A percentile compares a stretch with the other conserved stretches of the same genome.
Evolutionary conservation across 108 stramenopile genomes (phyloP).

Genomic region (Conticribra guillardii): DNA sequence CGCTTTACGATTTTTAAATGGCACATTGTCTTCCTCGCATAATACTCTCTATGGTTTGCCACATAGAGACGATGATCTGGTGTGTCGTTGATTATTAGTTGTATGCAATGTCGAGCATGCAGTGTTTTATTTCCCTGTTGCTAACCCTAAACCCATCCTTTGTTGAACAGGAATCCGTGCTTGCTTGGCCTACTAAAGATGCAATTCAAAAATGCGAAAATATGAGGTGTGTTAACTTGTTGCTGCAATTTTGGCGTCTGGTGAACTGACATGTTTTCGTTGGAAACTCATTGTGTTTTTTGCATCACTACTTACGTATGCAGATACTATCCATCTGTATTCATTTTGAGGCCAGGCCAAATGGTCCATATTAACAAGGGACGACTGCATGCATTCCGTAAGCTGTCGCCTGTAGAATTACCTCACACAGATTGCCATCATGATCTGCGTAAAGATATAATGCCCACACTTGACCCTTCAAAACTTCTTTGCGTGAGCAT

Average conservation of each 20-base stretch:
- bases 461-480: constrained; percentile 18
- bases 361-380: constrained; percentile 91
- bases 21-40: constrained; percentile 24
- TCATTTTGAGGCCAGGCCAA: constrained; percentile 86
- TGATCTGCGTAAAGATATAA: constrained; percentile 41
- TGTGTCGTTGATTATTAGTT: constrained; percentile 32
- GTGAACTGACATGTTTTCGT: no score
- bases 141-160: no score
- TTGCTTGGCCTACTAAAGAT: constrained; percentile 73
- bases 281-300: no score
- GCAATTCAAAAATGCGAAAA: constrained; percentile 63
- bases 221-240: constrained; percentile 69
- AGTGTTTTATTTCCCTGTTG: no score
- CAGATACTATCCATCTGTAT: constrained; percentile 88
- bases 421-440: constrained; percentile 69
- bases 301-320: constrained; percentile 6
- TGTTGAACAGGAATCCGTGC: background rate
- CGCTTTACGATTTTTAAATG: constrained; percentile 56
- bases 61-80: constrained; percentile 66
- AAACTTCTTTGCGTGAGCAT: constrained; percentile 78
- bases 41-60: constrained; percentile 74
- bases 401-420: constrained; percentile 56
- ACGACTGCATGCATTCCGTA: constrained; percentile 89
- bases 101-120: no score
- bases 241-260: no score